Conservation (phyloP, 2,329 filamentous ascomycete genomes). For the Gnomoniopsis sp. region DNA sequence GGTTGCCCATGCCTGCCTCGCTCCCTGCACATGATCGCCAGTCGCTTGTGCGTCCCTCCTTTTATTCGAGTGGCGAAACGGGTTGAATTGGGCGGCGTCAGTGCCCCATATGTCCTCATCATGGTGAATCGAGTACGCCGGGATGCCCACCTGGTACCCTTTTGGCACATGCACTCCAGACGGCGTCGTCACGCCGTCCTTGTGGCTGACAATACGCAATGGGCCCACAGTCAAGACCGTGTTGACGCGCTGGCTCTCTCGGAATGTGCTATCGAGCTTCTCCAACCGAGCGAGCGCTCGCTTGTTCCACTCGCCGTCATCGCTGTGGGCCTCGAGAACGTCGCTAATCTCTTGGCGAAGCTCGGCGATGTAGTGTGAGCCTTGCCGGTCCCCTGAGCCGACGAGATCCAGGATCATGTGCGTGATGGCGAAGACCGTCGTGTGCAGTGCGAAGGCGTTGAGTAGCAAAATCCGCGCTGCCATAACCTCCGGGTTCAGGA, state of each 20-base stretch:
- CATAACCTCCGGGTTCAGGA: constrained; percentile 10
- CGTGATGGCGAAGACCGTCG: constrained; percentile 11
- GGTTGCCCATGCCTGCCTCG: constrained; percentile 26
- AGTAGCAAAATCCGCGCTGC: constrained; percentile 12
- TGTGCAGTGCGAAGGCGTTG: constrained; percentile 13
- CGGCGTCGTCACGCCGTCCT: constrained; percentile 29
- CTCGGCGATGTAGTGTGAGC: constrained; percentile 2
- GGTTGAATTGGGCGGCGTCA: constrained; percentile 30
- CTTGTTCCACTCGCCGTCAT: constrained; percentile 30
- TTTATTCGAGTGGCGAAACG: constrained; percentile 31
- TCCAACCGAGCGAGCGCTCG: constrained; percentile 31
- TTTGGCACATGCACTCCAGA: constrained; percentile 30
- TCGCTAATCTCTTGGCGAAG: constrained; percentile 11
- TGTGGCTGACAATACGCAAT: constrained; percentile 32
- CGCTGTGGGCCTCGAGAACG: constrained; percentile 4
- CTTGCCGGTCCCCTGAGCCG: constrained; percentile 4
- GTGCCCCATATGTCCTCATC: constrained; percentile 30
- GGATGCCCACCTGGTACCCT: constrained; percentile 35
- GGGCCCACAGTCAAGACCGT: constrained; percentile 34
- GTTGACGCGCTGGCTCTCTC: constrained; percentile 39
- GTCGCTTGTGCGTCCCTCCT: constrained; percentile 1
- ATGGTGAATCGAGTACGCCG: constrained; percentile 32
- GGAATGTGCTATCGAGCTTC: constrained; percentile 37
- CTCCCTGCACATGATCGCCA: constrained; percentile 17
- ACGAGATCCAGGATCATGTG: constrained; percentile 14